Conservation (phyloP, 2,329 filamentous ascomycete species). For the Rhynchosporium agropyri region DNA sequence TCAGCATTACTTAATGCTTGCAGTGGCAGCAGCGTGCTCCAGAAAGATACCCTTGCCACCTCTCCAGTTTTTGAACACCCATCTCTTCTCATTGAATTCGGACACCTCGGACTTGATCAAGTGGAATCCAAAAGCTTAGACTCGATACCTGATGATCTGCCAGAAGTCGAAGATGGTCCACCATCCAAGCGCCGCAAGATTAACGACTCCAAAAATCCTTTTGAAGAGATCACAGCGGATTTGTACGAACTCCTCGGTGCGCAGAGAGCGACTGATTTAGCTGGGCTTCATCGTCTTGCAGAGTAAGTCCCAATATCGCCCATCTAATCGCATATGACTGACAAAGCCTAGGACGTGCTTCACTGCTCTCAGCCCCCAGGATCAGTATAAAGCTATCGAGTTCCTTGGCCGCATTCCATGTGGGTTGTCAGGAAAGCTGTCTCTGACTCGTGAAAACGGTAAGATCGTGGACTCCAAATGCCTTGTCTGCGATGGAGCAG, state of each 20-base stretch:
- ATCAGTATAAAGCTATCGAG: slow-evolving; percentile 56
- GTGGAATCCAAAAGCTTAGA: neutral
- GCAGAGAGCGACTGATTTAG: slow-evolving; percentile 43
- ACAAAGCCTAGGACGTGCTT: slow-evolving; percentile 47
- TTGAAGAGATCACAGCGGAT: slow-evolving; percentile 42
- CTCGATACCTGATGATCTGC: neutral
- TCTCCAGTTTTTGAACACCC: slow-evolving; percentile 31
- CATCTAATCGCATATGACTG: neutral
- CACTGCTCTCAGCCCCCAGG: slow-evolving; percentile 49
- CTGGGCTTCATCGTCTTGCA: slow-evolving; percentile 48
- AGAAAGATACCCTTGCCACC: slow-evolving; percentile 4
- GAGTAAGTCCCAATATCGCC: slow-evolving; percentile 49
- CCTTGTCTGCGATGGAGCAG: slow-evolving; percentile 37
- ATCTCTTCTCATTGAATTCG: slow-evolving; percentile 35
- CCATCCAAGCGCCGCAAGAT: slow-evolving; percentile 41
- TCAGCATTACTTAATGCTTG: slow-evolving; percentile 33
- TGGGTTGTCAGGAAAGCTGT: slow-evolving; percentile 53
- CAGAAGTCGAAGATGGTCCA: slow-evolving; percentile 20
- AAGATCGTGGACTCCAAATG: slow-evolving; percentile 38
- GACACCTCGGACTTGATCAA: slow-evolving; percentile 28
- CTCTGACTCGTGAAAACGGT: slow-evolving; percentile 35
- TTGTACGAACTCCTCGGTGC: slow-evolving; percentile 44
- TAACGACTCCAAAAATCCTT: slow-evolving; percentile 38
- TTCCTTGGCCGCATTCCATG: slow-evolving; percentile 61
- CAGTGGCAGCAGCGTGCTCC: slow-evolving; percentile 6